Conservation (phyloP, 306 rosid genomes). For the Abrus pulchellus region DNA sequence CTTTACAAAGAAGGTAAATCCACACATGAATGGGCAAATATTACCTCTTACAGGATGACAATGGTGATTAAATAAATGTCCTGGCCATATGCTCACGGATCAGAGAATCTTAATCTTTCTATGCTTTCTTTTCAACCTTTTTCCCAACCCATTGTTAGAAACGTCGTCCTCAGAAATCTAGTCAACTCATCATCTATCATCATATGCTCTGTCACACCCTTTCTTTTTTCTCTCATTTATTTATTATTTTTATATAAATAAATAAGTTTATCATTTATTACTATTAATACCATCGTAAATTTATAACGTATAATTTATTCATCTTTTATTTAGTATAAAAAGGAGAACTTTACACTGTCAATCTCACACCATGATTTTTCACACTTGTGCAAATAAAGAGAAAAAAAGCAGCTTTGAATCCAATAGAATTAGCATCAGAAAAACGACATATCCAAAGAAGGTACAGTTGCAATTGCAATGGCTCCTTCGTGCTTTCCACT, state of each 20-base stretch:
- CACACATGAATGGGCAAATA: neutral
- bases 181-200: no score
- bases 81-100: slow-evolving; percentile 51
- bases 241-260: no score
- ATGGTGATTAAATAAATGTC: slow-evolving; percentile 1
- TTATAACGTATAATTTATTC: no score
- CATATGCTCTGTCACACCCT: no score
- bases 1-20: neutral
- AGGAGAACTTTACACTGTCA: neutral
- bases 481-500: slow-evolving; percentile 75
- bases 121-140: slow-evolving; percentile 47
- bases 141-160: neutral
- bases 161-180: no score
- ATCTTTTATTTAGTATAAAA: no score
- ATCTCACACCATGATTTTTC: slow-evolving; percentile 2
- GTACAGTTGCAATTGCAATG: slow-evolving; percentile 43
- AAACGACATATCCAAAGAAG: neutral
- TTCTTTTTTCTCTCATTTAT: no score
- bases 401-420: neutral
- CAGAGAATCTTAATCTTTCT: slow-evolving; percentile 62
- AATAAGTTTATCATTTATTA: no score
- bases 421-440: slow-evolving; percentile 22
- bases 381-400: neutral
- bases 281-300: no score
- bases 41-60: slow-evolving; percentile 38